Percentiles rank a stretch among this genome's conserved stretches.
Conservation (phyloP, 2,329 filamentous ascomycete genomes). For the Huntiella moniliformis region DNA sequence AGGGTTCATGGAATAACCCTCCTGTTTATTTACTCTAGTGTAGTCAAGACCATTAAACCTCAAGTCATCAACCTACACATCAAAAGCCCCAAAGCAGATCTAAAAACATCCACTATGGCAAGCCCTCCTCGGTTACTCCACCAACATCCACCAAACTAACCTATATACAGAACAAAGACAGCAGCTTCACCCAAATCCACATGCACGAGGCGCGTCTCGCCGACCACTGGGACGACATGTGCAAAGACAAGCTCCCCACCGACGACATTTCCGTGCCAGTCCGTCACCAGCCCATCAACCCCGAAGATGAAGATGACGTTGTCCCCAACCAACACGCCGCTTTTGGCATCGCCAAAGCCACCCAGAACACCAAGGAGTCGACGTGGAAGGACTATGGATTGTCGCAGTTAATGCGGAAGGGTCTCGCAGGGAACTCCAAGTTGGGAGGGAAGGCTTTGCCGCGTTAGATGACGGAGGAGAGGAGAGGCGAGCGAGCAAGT, state of each 20-base stretch:
- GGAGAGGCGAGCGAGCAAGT: no score
- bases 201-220: constrained; percentile 53
- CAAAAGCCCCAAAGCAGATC: neutral
- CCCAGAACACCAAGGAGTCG: constrained; percentile 49
- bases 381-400: constrained; percentile 66
- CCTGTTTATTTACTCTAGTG: neutral
- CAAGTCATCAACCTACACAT: neutral
- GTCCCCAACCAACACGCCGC: constrained; percentile 77
- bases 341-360: constrained; percentile 69
- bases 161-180: constrained; percentile 48
- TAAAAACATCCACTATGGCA: neutral
- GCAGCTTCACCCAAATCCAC: constrained; percentile 56
- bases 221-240: constrained; percentile 63
- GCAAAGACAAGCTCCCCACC: constrained; percentile 48
- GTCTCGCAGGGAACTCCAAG: constrained; percentile 22
- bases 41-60: neutral
- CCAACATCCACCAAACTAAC: neutral
- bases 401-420: constrained; percentile 48
- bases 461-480: constrained; percentile 12
- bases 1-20: neutral
- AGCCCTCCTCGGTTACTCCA: neutral
- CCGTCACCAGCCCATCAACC: constrained; percentile 64
- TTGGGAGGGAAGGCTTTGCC: constrained; percentile 14
- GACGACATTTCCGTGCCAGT: constrained; percentile 72
- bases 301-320: constrained; percentile 75